Base-by-base conservation (phyloP, 257 asterid species). In the Solanum chmielewskii region DNA sequence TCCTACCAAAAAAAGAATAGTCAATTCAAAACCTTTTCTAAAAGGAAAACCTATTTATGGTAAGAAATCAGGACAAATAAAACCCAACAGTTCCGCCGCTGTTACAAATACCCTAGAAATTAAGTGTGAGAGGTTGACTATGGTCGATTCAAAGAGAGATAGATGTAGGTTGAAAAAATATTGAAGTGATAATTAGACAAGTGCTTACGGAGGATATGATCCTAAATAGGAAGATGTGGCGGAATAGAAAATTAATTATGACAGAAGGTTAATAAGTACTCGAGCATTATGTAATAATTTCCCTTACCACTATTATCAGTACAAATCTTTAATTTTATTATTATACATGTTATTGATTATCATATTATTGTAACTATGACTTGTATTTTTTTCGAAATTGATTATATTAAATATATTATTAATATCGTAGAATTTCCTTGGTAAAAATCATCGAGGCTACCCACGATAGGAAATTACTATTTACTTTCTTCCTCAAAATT, bases 401-500 rank as follows among this genome's bases (percentile, higher is more conserved):
- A 13, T 47, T 47, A 14, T 6, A 13, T 4, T 47, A 16, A 4
- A 47, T 13, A 13, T 14, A 2, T 47, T 13, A 13, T 47, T 47
- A 2, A 45, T 45, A 4, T 12, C 2, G 16, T 12, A 4, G 6
- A 62, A 62, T 62, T 9, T n/a, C 2, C 3, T 1, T 3, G 31
- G 7, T 62, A 11, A 62, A 21, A 23, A 9, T 10, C 15, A 11
- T 23, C 11, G 3, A 56, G 14, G 6, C 70, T 39, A 1, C 42
- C 42, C 3, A 62, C 8, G 25, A 56, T 18, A 9, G 25, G 69
- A n/a, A 62, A 70, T 70, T 31, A 15, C 42, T 41, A 9, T 41
- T 70, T 5, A 33, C 35, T 33, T 33, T 0, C 0, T 33, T 33
- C 5, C 1, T 4, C 0, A 5, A 3, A 31, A 2, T 31, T 31